Base-by-base conservation (phyloP, 176 grass and related monocot genomes). In the Aegilops sharonensis region DNA sequence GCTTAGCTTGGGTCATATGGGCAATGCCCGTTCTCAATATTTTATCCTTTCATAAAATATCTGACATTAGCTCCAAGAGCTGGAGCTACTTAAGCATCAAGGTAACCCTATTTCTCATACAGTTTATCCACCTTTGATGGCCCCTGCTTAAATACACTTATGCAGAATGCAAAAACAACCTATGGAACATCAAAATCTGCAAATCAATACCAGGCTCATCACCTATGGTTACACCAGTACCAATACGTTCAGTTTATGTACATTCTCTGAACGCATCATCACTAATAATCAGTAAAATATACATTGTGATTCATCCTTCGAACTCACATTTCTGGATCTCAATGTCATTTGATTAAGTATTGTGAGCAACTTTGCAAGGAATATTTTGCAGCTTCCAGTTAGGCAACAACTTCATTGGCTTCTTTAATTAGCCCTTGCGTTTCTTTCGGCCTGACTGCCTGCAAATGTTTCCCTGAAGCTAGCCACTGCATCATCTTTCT, bases 371-470 rank as follows among this genome's bases (percentile, higher is more conserved):
- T 48, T 68, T 29, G 23, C 40, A 11, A 23, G 68, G 50, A 81
- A 85, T 91, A 24, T 64, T 87, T 76, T 81, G 84, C 85, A 72
- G 30, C 61, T 80, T 93, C 91, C 71, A 91, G 54, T 88, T 88
- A 78, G 48, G 88, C 84, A 45, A 84, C 83, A 81, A 92, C 68
- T 83, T 82, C 76, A 77, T 88, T 88, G 30, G 87, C 77, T 79
- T 92, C 80, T 79, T 91, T 50, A 50, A 50, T 43, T 86, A 56
- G 65, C 18, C 84, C 78, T 90, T 14, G 72, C 34, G 72, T 64
- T 84, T 85, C 95, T 93, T 36, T 94, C 90, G 3, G 79, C 79
- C 86, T 97, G 91, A 52, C 89, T 92, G 25, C 92, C 89, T 70
- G 92, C 84, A 91, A 91, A 93, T 66, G 70, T 90, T 42, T 90